A percentile compares a stretch with the other conserved stretches of the same genome.
phyloP scores from a whole-genome alignment of 2,329 filamentous ascomycete species.

The Fusarium coicis region DNA sequence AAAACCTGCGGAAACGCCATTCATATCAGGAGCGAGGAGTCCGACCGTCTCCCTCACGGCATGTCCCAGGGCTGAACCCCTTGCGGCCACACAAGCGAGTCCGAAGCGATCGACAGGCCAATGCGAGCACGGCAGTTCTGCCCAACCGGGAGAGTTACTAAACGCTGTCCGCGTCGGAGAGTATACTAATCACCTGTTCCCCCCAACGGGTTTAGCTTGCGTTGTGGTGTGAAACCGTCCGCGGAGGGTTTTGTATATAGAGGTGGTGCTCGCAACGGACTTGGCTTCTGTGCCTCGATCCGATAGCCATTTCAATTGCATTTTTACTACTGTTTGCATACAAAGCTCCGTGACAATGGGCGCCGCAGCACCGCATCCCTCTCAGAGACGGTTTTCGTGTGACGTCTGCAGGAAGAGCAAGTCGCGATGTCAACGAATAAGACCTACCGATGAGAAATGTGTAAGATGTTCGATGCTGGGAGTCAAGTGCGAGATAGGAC shows the following conservation, averaged over 20 bases:
- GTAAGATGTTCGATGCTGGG: neutral
- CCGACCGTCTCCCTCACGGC: neutral
- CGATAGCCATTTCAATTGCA: neutral
- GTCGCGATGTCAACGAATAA: neutral
- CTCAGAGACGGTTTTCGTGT: neutral
- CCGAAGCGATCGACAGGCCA: neutral
- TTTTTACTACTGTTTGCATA: neutral
- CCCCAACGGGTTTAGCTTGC: neutral
- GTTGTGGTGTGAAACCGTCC: rapidly evolving
- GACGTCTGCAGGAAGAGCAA: neutral
- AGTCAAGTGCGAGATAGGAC: neutral
- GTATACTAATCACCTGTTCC: neutral
- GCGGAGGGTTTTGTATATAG: neutral
- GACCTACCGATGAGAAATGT: neutral
- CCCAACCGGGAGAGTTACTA: neutral
- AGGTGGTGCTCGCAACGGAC: neutral
- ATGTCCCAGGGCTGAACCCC: neutral
- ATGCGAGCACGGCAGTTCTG: neutral
- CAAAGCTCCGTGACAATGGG: neutral
- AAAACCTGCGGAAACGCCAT: neutral
- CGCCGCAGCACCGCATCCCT: neutral
- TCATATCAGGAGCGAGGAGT: neutral
- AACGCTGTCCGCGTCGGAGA: neutral
- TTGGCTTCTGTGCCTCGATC: neutral
- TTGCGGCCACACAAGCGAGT: neutral